Conservation (phyloP, 2,329 filamentous ascomycete genomes). For the Allantophomopsis cytisporea region DNA sequence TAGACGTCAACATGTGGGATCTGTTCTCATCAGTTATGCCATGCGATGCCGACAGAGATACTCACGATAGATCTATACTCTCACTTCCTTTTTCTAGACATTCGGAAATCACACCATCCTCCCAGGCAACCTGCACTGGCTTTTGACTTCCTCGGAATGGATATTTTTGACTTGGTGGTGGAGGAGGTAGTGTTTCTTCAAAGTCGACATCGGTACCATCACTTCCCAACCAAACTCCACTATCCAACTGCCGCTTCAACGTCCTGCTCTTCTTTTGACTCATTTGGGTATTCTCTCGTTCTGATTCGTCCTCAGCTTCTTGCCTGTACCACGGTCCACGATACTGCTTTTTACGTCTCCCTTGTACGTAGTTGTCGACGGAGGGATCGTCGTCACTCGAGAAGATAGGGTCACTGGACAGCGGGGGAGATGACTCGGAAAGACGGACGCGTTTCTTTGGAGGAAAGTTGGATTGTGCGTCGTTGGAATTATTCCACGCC, state of each 20-base stretch:
- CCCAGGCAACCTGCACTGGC: conserved; percentile 19
- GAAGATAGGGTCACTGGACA: conserved; percentile 59
- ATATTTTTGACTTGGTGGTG: conserved; percentile 3
- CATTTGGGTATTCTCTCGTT: conserved; percentile 4
- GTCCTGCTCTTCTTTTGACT: conserved; percentile 27
- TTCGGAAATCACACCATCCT: conserved; percentile 28
- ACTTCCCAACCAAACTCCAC: conserved; percentile 55
- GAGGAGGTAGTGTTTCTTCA: conserved; percentile 14
- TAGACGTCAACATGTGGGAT: conserved; percentile 23
- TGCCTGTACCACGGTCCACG: conserved; percentile 57
- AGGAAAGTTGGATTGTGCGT: conserved; percentile 5
- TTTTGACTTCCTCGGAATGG: conserved; percentile 2
- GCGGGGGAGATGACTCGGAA: conserved; percentile 18
- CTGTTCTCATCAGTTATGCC: conserved; percentile 4
- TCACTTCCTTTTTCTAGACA: conserved; percentile 47
- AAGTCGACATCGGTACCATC: conserved; percentile 36
- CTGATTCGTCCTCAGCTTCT: conserved; percentile 21
- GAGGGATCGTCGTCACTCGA: conserved; percentile 60
- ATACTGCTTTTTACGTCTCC: conserved; percentile 46
- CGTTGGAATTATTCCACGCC: conserved; percentile 8
- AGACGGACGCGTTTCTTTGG: conserved; percentile 25
- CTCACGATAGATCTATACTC: conserved; percentile 47
- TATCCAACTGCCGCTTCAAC: conserved; percentile 48
- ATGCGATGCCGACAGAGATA: conserved; percentile 5
- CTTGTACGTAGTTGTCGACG: conserved; percentile 47